phyloP scores from a whole-genome alignment of 257 asterid species.

The Verbena officinalis region DNA sequence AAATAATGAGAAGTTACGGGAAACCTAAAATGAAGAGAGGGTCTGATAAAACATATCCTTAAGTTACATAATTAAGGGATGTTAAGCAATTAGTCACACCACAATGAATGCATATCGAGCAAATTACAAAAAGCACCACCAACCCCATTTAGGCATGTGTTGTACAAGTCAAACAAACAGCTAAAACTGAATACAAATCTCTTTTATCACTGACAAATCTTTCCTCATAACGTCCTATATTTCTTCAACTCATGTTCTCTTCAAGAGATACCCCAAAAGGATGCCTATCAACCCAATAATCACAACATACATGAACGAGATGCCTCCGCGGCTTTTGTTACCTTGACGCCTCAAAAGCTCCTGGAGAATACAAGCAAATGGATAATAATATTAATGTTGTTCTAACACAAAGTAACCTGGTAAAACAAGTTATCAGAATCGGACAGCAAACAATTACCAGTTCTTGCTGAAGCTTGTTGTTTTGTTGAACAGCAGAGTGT shows the following conservation, averaged over 20 bases:
- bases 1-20: not conserved
- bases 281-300: conserved; percentile 71
- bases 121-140: conserved; percentile 41
- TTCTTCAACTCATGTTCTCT: conserved; percentile 49
- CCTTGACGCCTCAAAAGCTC: conserved; percentile 71
- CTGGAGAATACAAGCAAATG: conserved; percentile 40
- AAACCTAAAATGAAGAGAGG: not conserved
- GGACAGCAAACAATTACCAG: conserved; percentile 37
- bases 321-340: conserved; percentile 56
- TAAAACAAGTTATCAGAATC: conserved; percentile 11
- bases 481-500: conserved; percentile 63
- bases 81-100: conserved; percentile 52
- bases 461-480: conserved; percentile 69
- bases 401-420: conserved; percentile 10
- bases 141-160: conserved; percentile 48
- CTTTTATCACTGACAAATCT: conserved; percentile 37
- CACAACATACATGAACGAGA: conserved; percentile 68
- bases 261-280: conserved; percentile 77
- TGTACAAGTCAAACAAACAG: conserved; percentile 48
- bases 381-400: not conserved
- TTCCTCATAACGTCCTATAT: conserved; percentile 43
- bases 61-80: conserved; percentile 44
- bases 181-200: conserved; percentile 47
- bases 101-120: conserved; percentile 48
- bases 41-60: conserved; percentile 27